Base-by-base conservation (phyloP, 2,329 filamentous ascomycete species). In the Corynespora cassiicola region DNA sequence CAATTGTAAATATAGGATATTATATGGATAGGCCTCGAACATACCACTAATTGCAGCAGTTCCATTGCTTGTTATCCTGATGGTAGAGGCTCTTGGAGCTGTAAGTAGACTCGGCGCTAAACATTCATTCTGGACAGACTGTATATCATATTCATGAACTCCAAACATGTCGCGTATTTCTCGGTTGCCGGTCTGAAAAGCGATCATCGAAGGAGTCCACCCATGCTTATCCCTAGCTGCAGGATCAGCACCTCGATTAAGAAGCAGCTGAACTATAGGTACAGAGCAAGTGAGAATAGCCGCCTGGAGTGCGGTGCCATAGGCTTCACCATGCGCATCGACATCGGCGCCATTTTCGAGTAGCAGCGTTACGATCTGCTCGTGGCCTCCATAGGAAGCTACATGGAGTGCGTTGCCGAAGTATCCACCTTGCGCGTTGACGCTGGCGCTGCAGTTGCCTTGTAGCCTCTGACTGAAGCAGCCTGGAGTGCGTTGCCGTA, bases 221-320 rank as follows among this genome's bases (percentile, higher is more conserved):
- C n/a, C n/a, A n/a, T n/a, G n/a, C n/a, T n/a, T n/a, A n/a, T n/a
- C n/a, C n/a, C n/a, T n/a, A n/a, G n/a, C n/a, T n/a, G n/a, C n/a
- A n/a, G n/a, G n/a, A 15, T 22, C 21, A n/a, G n/a, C n/a, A n/a
- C n/a, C n/a, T n/a, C n/a, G n/a, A n/a, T n/a, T n/a, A n/a, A n/a
- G 36, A 5, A 39, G 24, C 16, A 27, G 14, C 11, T 10, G 3
- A 3, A 39, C 22, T 6, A 25, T 20, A 15, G 34, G 23, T 27
- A 14, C 14, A 7, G 17, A n/a, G 6, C 34, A 21, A n/a, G n/a
- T n/a, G n/a, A n/a, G n/a, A n/a, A n/a, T n/a, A 2, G 39, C 35
- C 4, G 34, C 39, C 16, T 39, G 32, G 6, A 45, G 38, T 11
- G 41, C 41, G 31, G 6, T 35, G 21, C 32, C 23, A 14, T 26